Percentiles rank a stretch among this genome's conserved stretches.
Evolutionary conservation across 1,139 yeast species (phyloP).

Genomic region (Debaryomycetaceae sp.): DNA sequence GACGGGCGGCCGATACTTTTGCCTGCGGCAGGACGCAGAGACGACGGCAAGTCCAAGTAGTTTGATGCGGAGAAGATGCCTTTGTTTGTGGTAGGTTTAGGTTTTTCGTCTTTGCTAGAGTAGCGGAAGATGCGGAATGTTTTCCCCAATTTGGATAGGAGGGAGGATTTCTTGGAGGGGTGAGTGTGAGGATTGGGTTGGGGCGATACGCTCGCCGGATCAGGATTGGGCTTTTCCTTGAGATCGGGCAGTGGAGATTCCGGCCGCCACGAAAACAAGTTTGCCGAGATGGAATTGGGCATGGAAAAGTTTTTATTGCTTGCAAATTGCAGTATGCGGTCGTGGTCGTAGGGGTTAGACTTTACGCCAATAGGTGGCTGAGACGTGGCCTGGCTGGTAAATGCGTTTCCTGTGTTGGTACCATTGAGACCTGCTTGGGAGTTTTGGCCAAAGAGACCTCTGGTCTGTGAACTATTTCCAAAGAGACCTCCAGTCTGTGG

Average conservation of each 20-base stretch:
- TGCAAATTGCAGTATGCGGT: constrained; percentile 10
- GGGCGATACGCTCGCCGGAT: background rate
- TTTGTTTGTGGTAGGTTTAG: constrained; percentile 8
- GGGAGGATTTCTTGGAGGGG: constrained; percentile 10
- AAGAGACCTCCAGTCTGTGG: constrained; percentile 1
- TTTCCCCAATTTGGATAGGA: constrained; percentile 27
- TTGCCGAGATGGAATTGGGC: constrained; percentile 30
- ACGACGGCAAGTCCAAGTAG: constrained; percentile 8
- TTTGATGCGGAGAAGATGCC: constrained; percentile 18
- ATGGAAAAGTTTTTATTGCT: constrained; percentile 8
- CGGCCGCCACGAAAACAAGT: constrained; percentile 12
- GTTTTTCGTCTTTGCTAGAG: constrained; percentile 5
- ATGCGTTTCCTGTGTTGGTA: constrained; percentile 1
- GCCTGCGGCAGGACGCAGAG: background rate
- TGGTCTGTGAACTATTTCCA: too few relatives aligned
- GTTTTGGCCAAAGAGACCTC: too few relatives aligned
- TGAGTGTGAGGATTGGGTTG: background rate
- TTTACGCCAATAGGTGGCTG: constrained; percentile 2
- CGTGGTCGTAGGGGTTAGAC: constrained; percentile 17
- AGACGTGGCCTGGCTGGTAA: background rate
- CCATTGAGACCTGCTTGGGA: constrained; percentile 7
- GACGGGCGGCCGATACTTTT: background rate
- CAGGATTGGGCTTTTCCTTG: constrained; percentile 9
- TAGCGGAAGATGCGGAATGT: constrained; percentile 24
- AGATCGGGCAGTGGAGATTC: too few relatives aligned